Conservation (phyloP, 805 yeast species). For the Myxozyma lipomycoides region DNA sequence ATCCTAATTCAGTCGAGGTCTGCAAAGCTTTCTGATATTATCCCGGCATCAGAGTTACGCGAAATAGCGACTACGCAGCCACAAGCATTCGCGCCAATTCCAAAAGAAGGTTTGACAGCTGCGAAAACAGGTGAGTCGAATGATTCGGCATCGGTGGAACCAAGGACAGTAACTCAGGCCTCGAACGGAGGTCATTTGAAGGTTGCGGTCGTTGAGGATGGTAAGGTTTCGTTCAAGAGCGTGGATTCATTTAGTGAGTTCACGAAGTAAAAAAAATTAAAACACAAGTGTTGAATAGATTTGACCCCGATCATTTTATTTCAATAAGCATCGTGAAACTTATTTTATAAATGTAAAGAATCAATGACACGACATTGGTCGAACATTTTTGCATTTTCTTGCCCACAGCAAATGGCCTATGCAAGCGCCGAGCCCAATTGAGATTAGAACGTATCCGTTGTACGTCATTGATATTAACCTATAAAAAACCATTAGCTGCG, state of each 20-base stretch:
- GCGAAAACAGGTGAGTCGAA: not conserved
- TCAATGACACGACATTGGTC: too few species aligned
- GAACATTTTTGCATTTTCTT: too few species aligned
- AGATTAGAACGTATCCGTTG: too few species aligned
- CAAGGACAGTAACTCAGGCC: constrained; percentile 18
- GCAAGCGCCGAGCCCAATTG: too few species aligned
- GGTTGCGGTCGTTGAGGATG: constrained; percentile 33
- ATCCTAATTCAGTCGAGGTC: constrained; percentile 33
- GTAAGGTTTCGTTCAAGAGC: constrained; percentile 32
- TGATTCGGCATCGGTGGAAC: constrained; percentile 5
- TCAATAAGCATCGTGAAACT: too few species aligned
- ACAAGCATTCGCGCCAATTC: constrained; percentile 10
- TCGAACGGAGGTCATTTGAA: constrained; percentile 33
- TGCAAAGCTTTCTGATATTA: constrained; percentile 28
- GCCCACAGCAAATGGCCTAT: too few species aligned
- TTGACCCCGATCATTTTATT: too few species aligned
- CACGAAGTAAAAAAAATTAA: constrained; percentile 7
- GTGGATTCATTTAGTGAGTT: constrained; percentile 31
- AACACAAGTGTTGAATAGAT: not conserved
- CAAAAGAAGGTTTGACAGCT: not conserved
- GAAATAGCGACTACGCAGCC: constrained; percentile 20
- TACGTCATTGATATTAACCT: too few species aligned
- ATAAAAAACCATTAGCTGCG: too few species aligned
- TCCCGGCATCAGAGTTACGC: constrained; percentile 29
- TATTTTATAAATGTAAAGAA: too few species aligned